phyloP scores from a whole-genome alignment of 768 basidiomycete genomes.

The Russula foetens region DNA sequence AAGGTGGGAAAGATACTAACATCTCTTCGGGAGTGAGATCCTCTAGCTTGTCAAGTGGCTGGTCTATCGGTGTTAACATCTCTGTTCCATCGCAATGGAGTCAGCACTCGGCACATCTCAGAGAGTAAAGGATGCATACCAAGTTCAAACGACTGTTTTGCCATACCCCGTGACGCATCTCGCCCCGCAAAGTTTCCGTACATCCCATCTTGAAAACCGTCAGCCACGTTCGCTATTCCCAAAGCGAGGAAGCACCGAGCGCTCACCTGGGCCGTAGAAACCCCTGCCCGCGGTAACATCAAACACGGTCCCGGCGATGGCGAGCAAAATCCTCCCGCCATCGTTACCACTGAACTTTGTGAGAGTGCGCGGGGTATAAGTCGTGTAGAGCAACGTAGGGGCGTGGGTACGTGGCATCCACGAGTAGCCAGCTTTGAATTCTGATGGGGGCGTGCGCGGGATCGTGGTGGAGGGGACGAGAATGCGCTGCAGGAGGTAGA shows the following conservation, averaged over 20 bases:
- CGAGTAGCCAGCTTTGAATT: conserved; percentile 80
- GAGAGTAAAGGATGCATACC: conserved; percentile 41
- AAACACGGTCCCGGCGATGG: conserved; percentile 83
- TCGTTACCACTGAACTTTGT: conserved; percentile 56
- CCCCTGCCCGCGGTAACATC: conserved; percentile 84
- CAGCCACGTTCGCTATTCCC: background rate
- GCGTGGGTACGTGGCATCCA: conserved; percentile 87
- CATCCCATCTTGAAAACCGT: conserved; percentile 66
- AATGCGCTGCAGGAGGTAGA: conserved; percentile 69
- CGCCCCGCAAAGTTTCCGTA: conserved; percentile 97
- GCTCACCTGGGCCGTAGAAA: conserved; percentile 92
- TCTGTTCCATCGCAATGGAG: conserved; percentile 36
- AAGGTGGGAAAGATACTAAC: conserved; percentile 44
- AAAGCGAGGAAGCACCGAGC: background rate
- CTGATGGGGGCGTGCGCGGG: conserved; percentile 45
- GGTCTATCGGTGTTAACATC: conserved; percentile 84
- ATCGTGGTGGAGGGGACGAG: conserved; percentile 55
- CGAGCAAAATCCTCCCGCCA: conserved; percentile 70
- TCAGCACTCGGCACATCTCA: background rate
- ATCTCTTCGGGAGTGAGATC: conserved; percentile 77
- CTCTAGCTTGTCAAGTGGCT: conserved; percentile 74
- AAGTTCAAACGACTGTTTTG: conserved; percentile 92
- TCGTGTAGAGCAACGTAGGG: conserved; percentile 66
- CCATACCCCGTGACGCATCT: conserved; percentile 95
- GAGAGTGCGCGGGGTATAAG: conserved; percentile 73